Percentiles rank a stretch among this genome's conserved stretches.
Evolutionary conservation across 305 asterid species (phyloP).

Genomic region (Salvia sclarea): DNA sequence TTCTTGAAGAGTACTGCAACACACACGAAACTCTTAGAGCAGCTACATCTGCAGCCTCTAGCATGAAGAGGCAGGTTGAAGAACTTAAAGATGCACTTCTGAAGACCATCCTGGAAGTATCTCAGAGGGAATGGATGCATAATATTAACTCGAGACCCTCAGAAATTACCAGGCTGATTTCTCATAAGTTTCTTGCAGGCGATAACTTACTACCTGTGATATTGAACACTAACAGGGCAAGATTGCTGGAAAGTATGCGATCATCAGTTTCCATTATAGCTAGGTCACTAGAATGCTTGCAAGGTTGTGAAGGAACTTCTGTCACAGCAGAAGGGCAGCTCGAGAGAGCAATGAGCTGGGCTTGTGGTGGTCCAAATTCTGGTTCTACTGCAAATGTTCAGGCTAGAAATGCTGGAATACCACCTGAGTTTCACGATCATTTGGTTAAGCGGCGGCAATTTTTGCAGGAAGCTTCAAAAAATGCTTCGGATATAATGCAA

Average conservation of each 20-base stretch:
- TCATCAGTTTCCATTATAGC: slow-evolving; percentile 74
- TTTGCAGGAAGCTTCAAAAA: slow-evolving; percentile 77
- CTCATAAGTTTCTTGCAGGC: slow-evolving; percentile 58
- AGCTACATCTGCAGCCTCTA: slow-evolving; percentile 78
- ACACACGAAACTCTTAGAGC: slow-evolving; percentile 92
- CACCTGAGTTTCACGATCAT: slow-evolving; percentile 89
- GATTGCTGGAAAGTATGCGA: slow-evolving; percentile 70
- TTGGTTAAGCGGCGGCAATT: slow-evolving; percentile 62
- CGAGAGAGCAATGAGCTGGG: slow-evolving; percentile 99
- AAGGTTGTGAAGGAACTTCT: slow-evolving; percentile 83
- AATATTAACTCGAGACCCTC: slow-evolving; percentile 60
- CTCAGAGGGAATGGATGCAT: slow-evolving; percentile 95
- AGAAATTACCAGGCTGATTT: slow-evolving; percentile 61
- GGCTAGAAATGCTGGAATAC: slow-evolving; percentile 81
- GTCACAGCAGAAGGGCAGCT: slow-evolving; percentile 92
- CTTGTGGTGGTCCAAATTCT: slow-evolving; percentile 93
- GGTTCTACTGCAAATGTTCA: slow-evolving; percentile 52
- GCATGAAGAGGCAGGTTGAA: slow-evolving; percentile 78
- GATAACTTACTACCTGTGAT: slow-evolving; percentile 66
- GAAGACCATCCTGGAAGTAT: slow-evolving; percentile 77
- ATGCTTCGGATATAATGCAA: slow-evolving; percentile 82
- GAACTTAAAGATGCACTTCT: slow-evolving; percentile 80
- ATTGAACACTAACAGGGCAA: slow-evolving; percentile 71
- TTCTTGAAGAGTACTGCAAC: slow-evolving; percentile 93
- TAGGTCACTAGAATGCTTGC: slow-evolving; percentile 77